A percentile compares a stretch with the other conserved stretches of the same genome.
Evolutionary conservation across 1,284 basidiomycete species (phyloP).

Genomic region (Volvariella volvacea): DNA sequence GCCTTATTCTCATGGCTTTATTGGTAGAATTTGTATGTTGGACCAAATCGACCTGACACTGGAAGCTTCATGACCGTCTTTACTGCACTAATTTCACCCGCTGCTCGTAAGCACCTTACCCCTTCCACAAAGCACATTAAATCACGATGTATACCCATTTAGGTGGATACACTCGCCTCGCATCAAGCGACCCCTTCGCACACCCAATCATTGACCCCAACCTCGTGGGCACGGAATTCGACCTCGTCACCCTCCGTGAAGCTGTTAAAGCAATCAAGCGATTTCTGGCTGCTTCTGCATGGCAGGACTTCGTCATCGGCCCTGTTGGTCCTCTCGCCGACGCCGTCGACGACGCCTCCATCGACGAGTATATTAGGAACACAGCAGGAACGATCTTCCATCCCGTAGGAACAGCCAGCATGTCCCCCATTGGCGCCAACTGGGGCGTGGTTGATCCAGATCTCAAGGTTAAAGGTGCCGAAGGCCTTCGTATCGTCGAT

Average conservation of each 20-base stretch:
- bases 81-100: slow-evolving; percentile 12
- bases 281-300: slow-evolving; percentile 14
- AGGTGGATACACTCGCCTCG: slow-evolving; percentile 13
- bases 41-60: slow-evolving; percentile 5
- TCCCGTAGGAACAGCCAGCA: background rate
- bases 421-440: background rate
- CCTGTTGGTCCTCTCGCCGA: no score
- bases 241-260: slow-evolving; percentile 12
- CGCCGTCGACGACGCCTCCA: background rate
- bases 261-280: slow-evolving; percentile 11
- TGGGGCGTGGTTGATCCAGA: background rate
- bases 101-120: slow-evolving; percentile 14
- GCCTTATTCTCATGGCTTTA: no score
- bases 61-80: slow-evolving; percentile 14
- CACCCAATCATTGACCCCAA: slow-evolving; percentile 23
- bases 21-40: background rate
- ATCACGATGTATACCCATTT: background rate
- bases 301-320: slow-evolving; percentile 18
- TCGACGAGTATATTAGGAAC: background rate
- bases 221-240: slow-evolving; percentile 15
- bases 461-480: background rate
- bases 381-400: background rate
- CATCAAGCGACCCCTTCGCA: slow-evolving; percentile 19
- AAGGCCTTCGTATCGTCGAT: slow-evolving; percentile 1
- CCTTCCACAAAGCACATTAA: background rate